phyloP scores from a whole-genome alignment of 148 eudicot genomes.

The Rhododendron ovatum region DNA sequence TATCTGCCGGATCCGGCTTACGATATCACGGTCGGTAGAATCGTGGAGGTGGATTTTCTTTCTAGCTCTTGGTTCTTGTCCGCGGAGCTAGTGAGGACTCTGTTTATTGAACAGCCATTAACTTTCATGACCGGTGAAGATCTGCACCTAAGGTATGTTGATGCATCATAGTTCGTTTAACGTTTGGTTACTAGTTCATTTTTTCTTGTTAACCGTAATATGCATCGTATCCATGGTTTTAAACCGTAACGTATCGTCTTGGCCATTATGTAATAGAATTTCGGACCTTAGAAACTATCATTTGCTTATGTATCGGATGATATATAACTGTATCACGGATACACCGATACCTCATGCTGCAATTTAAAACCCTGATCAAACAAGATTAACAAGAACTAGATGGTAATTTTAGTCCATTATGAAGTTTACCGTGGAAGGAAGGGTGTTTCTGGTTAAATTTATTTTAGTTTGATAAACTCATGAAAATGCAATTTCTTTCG shows the following conservation, averaged over 20 bases:
- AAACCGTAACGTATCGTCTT: too few species aligned
- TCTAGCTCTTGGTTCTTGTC: constrained; percentile 97
- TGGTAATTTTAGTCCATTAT: neutral
- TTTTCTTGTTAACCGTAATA: too few species aligned
- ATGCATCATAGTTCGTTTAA: neutral
- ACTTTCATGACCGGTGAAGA: constrained; percentile 95
- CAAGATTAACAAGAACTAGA: neutral
- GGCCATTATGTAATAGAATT: too few species aligned
- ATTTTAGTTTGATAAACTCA: neutral
- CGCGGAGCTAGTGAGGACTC: constrained; percentile 78
- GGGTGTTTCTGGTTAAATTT: neutral
- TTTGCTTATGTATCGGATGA: too few species aligned
- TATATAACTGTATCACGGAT: too few species aligned
- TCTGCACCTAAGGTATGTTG: constrained; percentile 72
- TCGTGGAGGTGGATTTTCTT: constrained; percentile 92
- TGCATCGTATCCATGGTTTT: too few species aligned
- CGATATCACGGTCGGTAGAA: constrained; percentile 65
- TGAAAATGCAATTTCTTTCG: neutral
- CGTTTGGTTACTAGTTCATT: neutral
- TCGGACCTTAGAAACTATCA: too few species aligned
- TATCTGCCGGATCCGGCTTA: constrained; percentile 98
- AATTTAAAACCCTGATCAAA: neutral
- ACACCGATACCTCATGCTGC: neutral
- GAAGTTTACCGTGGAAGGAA: neutral
- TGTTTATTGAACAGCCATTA: constrained; percentile 77